Base-by-base conservation (phyloP, 495 filamentous ascomycete species). In the Penicillium bovifimosum region DNA sequence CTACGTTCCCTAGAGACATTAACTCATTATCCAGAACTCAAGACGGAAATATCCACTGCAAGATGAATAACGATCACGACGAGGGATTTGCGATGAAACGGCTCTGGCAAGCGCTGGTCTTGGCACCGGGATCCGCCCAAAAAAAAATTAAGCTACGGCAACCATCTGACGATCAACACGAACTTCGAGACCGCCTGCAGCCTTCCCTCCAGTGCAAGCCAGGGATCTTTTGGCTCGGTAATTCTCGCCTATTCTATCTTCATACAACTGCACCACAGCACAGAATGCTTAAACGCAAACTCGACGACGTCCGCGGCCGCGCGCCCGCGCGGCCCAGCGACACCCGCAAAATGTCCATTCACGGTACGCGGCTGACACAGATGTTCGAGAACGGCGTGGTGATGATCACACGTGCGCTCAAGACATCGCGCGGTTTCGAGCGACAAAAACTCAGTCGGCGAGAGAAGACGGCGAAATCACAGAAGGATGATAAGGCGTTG, bases 381-480 rank as follows among this genome's bases (percentile, higher is more conserved):
- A 78, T 82, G 35, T 74, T 90, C 54, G 64, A 76, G 9, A 73
- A 81, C 47, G 78, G 78, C 54, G 78, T 80, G 29, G 80, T 78
- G 47, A 65, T 80, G 17, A 75, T 96, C 8, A 76, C 78, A 40
- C 77, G 82, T 17, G 86, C 82, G 0, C 74, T 96, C 33, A 95
- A 93, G 66, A 73, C 80, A 1, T 87, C 86, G 24, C 90, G 90
- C 52, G 89, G 87, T 13, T 92, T 92, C 66, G 91, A 96, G 71
- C 77, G 90, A 56, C 91, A 96, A 70, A 96, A 95, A 51, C 76
- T 91, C 39, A 83, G 86, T 28, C 84, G 90, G 47, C 73, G 90
- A 32, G 73, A 86, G 18, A 91, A 86, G 66, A 82, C 82, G 26
- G 82, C 84, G 2, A 79, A 75, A 56, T 46, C 66, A 17, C 73